phyloP scores from a whole-genome alignment of 176 grass and related monocot species.

The Triticum aestivum region IWGSC_CS_RefSeq_v2.1 NC_057797.1:568161590-568162089 shows the following conservation, averaged over 20 bases:
- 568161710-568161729: neutral
- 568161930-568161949: neutral
- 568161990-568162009: neutral
- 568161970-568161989: neutral
- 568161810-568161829: neutral
- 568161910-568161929: neutral
- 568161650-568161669: neutral
- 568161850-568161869: neutral
- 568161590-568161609: no score
- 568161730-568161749: neutral
- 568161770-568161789: neutral
- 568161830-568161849: no score
- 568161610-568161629: no score
- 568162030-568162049: no score
- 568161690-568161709: neutral
- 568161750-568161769: neutral
- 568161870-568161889: neutral
- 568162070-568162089: no score
- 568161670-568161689: neutral
- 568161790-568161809: slow-evolving; percentile 1
- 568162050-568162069: no score
- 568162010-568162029: neutral
- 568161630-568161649: no score
- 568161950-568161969: neutral
- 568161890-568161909: neutral